phyloP scores from a whole-genome alignment of 2,329 filamentous ascomycete species.

The Rhynchosporium agropyri region DNA sequence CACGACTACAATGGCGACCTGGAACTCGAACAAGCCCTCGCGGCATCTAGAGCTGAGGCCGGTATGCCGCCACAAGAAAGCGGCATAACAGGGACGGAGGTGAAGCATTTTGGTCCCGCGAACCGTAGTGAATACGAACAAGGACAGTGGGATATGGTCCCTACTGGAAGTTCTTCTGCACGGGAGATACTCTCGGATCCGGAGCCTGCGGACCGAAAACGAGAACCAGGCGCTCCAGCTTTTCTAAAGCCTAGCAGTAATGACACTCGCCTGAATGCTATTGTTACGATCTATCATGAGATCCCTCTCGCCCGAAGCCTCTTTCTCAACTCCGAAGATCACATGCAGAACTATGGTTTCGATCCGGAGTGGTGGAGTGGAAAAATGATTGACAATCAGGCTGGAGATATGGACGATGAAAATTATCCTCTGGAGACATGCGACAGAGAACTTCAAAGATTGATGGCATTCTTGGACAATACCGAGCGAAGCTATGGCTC shows the following conservation, averaged over 20 bases:
- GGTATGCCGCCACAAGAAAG: slow-evolving; percentile 54
- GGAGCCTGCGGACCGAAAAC: slow-evolving; percentile 48
- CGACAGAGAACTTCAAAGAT: slow-evolving; percentile 58
- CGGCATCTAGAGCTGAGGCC: slow-evolving; percentile 57
- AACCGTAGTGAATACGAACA: slow-evolving; percentile 58
- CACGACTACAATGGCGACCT: slow-evolving; percentile 47
- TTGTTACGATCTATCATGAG: slow-evolving; percentile 61
- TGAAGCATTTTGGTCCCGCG: slow-evolving; percentile 62
- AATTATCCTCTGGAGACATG: slow-evolving; percentile 29
- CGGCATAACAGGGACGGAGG: slow-evolving; percentile 48
- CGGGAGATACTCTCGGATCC: slow-evolving; percentile 39
- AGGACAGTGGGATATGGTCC: slow-evolving; percentile 62
- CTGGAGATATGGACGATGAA: slow-evolving; percentile 23
- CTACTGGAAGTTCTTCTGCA: slow-evolving; percentile 39
- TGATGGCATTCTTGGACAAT: slow-evolving; percentile 64
- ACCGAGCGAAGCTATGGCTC: slow-evolving; percentile 63
- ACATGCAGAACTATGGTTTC: slow-evolving; percentile 55
- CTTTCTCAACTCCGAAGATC: slow-evolving; percentile 50
- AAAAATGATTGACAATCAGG: slow-evolving; percentile 47
- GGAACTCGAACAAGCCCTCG: slow-evolving; percentile 59
- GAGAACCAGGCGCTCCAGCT: slow-evolving; percentile 51
- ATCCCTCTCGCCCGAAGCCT: slow-evolving; percentile 62
- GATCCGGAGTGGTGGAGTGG: slow-evolving; percentile 65
- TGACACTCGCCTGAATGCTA: slow-evolving; percentile 49
- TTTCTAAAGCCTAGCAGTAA: slow-evolving; percentile 53